Base-by-base conservation (phyloP, 805 yeast genomes). In the Pichia manshurica region DNA sequence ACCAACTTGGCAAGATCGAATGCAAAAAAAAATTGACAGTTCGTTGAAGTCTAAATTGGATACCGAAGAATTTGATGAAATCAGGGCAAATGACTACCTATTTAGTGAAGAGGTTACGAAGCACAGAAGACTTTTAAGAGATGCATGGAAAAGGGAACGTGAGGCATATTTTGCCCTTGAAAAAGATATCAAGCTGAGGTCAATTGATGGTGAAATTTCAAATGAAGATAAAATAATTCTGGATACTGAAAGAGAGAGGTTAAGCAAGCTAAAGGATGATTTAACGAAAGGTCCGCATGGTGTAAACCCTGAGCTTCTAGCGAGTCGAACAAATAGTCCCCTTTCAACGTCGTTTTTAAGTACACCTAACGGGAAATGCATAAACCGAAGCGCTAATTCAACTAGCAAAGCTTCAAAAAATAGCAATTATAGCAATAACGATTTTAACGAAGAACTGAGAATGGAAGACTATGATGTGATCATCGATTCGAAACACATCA, bases 1-100 rank as follows among this genome's bases (percentile, higher is more conserved):
- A 60, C 96, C 99, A 0, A 79, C 96, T 0, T 93, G 98, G 97
- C 65, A 61, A 39, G 71, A 69, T n/a, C 72, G 97, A 46, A 79
- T 87, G 1, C 65, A 68, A 29, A 70, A 81, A 41, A 64, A 87
- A 37, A 65, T 85, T 22, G 38, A 45, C 59, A 53, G 53, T 41
- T 53, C 21, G n/a, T 46, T 42, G 56, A 47, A 38, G 57, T 40
- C 37, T 41, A 34, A 39, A 17, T 1, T 38, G 4, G 43, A 45
- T 10, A 33, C 21, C 20, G 44, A 33, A 17, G 44, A 41, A 3
- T 21, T 39, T 5, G 36, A 33, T 20, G 44, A 39, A 28, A 34
- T 34, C 17, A 45, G 23, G 22, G 36, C 39, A 0, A 45, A 43
- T 22, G 56, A 32, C 43, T 62, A 48, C 40, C 57, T 67, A 17